These are phyloP conservation scores for Camellia sinensis DNA, from an alignment of 148 eudicot species.

Conservation along the genomic window DNA sequence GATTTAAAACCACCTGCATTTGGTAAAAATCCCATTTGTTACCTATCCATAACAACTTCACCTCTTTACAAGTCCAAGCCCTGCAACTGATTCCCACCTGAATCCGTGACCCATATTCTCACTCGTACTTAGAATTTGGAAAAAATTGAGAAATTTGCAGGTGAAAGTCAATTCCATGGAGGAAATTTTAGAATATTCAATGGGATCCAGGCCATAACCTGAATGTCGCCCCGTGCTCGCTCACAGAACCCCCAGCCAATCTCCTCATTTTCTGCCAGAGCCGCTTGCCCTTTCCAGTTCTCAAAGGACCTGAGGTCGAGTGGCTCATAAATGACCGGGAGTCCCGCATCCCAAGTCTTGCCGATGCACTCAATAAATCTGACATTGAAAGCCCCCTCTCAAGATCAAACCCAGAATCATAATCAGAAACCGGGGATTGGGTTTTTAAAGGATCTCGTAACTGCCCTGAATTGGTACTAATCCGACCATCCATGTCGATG, in stretches of 20 bases:
- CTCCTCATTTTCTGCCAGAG: constrained; percentile 62
- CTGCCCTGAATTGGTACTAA: constrained; percentile 28
- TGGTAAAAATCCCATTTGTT: background rate
- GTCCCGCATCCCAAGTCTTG: constrained; percentile 29
- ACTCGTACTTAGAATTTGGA: background rate
- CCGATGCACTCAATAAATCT: constrained; percentile 41
- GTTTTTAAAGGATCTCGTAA: constrained; percentile 27
- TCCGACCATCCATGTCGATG: constrained; percentile 32
- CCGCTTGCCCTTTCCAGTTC: constrained; percentile 29
- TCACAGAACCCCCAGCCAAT: constrained; percentile 52
- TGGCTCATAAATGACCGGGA: constrained; percentile 51
- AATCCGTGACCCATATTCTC: background rate
- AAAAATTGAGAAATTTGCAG: background rate
- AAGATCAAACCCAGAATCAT: constrained; percentile 35
- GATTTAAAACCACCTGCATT: no score
- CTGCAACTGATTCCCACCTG: background rate
- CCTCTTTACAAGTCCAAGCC: background rate
- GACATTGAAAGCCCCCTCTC: constrained; percentile 62
- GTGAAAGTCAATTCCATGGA: background rate
- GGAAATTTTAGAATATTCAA: constrained; percentile 17
- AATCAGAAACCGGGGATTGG: constrained; percentile 36
- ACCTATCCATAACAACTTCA: background rate
- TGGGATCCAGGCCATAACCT: constrained; percentile 64
- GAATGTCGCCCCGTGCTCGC: constrained; percentile 60
- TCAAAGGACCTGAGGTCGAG: constrained; percentile 74